A percentile compares a stretch with the other conserved stretches of the same genome.
phyloP scores from a whole-genome alignment of 2,329 filamentous ascomycete genomes.

The Colletotrichum graminicola region DNA sequence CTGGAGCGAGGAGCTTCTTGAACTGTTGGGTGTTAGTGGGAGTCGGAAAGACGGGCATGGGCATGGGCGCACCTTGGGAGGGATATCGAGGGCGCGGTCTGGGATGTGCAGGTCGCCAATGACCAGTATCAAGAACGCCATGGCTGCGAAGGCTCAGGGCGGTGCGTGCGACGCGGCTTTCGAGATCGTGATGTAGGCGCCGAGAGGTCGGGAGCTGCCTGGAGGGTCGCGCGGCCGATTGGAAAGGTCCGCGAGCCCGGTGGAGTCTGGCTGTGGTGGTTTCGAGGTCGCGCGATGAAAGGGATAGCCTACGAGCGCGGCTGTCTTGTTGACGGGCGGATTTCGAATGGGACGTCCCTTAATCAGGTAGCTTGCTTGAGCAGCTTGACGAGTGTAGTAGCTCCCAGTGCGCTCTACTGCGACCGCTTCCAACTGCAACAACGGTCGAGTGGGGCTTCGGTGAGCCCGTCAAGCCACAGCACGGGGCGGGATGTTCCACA shows the following conservation, averaged over 20 bases:
- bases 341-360: neutral
- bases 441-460: conserved; percentile 16
- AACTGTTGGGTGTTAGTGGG: conserved; percentile 65
- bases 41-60: conserved; percentile 18
- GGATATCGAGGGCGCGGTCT: conserved; percentile 90
- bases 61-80: conserved; percentile 76
- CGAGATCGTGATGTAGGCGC: conserved; percentile 12
- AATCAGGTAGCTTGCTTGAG: conserved; percentile 18
- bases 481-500: neutral
- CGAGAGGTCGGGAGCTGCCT: conserved; percentile 17
- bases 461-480: conserved; percentile 21
- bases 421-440: conserved; percentile 21
- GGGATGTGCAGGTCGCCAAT: conserved; percentile 96
- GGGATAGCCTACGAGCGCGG: neutral
- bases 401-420: conserved; percentile 3
- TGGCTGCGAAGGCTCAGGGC: conserved; percentile 60
- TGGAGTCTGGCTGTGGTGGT: neutral
- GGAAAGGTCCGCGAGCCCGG: conserved; percentile 2
- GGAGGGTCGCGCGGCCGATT: conserved; percentile 26
- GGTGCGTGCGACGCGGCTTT: neutral
- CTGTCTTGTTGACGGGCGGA: neutral
- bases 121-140: conserved; percentile 90
- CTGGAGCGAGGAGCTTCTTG: conserved; percentile 85
- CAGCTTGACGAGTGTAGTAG: conserved; percentile 6
- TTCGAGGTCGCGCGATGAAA: neutral